phyloP scores from a whole-genome alignment of 1,139 yeast genomes.

The Debaryomycetaceae sp. region DNA sequence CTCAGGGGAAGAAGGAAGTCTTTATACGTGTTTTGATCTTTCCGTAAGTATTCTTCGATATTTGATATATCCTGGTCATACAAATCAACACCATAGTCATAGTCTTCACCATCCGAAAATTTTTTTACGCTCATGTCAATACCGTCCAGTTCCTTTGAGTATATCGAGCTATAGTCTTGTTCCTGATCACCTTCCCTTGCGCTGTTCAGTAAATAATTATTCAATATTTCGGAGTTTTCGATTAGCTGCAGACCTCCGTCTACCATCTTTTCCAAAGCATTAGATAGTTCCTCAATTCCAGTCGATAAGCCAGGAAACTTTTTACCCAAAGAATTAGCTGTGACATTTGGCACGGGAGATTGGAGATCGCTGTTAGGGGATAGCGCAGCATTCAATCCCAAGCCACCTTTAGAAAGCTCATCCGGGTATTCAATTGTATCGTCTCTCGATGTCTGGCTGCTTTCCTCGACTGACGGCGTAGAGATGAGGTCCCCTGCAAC shows the following conservation, averaged over 20 bases:
- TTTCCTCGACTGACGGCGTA: neutral
- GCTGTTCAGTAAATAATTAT: conserved; percentile 16
- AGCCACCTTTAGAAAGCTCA: neutral
- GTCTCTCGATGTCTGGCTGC: neutral
- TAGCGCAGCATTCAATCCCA: neutral
- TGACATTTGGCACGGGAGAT: neutral
- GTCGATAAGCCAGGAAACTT: conserved; percentile 15
- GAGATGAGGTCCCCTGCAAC: neutral
- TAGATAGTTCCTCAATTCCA: conserved; percentile 27
- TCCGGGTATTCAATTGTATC: neutral
- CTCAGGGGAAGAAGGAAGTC: neutral
- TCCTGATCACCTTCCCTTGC: neutral
- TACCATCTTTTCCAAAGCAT: conserved; percentile 26
- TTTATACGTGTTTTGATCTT: neutral
- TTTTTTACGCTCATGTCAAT: neutral
- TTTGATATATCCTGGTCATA: conserved; percentile 21
- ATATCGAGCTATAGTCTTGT: neutral
- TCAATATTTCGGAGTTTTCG: conserved; percentile 28
- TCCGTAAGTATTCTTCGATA: conserved; percentile 1
- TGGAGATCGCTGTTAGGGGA: neutral
- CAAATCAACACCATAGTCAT: conserved; percentile 7
- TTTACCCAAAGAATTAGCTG: neutral
- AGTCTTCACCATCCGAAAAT: neutral
- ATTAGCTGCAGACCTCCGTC: conserved; percentile 25
- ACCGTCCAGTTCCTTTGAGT: neutral